Evolutionary conservation across 352 stramenopile genomes (phyloP).

Genomic region (Blastocystis sp.): DNA sequence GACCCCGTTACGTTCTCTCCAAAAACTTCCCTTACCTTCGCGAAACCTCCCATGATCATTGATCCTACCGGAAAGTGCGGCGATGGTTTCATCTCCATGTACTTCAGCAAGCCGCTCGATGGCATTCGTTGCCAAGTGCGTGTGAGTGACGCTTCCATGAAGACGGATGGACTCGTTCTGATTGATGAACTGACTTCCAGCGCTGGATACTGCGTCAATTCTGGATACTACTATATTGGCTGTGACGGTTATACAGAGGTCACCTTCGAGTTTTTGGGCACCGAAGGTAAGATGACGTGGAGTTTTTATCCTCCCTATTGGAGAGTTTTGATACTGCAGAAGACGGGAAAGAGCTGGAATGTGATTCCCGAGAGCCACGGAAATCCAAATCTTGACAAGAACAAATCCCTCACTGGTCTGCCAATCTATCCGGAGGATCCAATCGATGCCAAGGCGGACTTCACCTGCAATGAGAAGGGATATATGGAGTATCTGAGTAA

Average conservation of each 20-base stretch:
- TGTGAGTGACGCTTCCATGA: not conserved
- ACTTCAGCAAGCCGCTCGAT: not conserved
- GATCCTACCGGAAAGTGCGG: too few species aligned
- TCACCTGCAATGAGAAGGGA: not conserved
- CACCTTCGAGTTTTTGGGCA: not conserved
- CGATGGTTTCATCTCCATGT: not conserved
- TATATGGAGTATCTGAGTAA: not conserved
- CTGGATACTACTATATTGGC: constrained; percentile 17
- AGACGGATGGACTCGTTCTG: not conserved
- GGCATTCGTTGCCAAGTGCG: not conserved
- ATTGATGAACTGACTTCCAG: not conserved
- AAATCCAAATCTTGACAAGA: not conserved
- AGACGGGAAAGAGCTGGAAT: not conserved
- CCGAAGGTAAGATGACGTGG: too few species aligned
- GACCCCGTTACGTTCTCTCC: too few species aligned
- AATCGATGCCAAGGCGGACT: not conserved
- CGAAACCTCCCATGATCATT: too few species aligned
- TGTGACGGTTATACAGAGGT: not conserved
- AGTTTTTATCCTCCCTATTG: not conserved
- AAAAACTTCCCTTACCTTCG: too few species aligned
- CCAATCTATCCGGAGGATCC: not conserved
- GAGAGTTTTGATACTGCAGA: not conserved
- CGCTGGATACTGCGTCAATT: not conserved
- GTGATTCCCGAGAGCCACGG: not conserved
- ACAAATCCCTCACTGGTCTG: not conserved